Conservation (phyloP, 192 early-diverging fungal genomes). For the Coemansia sp. region DNA sequence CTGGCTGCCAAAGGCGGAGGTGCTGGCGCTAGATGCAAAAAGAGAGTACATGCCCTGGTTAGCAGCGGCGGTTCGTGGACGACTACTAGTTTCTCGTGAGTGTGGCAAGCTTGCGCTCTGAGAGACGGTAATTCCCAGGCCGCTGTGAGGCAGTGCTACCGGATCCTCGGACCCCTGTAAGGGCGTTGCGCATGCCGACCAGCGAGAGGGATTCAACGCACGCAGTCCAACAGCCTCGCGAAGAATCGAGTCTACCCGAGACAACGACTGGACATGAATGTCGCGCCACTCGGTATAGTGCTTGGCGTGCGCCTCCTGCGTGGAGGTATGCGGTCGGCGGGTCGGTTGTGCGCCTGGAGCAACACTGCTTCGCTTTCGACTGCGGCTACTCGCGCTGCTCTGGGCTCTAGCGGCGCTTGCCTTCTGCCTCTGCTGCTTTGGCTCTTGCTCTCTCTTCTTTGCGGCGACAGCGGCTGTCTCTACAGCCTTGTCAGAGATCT, state of each 20-base stretch:
- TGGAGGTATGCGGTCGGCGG: conserved; percentile 27
- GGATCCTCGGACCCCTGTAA: conserved; percentile 3
- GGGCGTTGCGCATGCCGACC: conserved; percentile 18
- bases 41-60: conserved; percentile 10
- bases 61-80: background rate
- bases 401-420: background rate
- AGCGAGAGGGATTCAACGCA: conserved; percentile 2
- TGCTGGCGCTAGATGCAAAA: background rate
- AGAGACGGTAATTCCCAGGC: conserved; percentile 36
- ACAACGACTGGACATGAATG: conserved; percentile 54
- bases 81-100: conserved; percentile 3
- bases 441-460: background rate
- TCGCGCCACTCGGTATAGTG: conserved; percentile 44
- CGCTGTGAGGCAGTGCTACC: conserved; percentile 6
- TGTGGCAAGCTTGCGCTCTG: background rate
- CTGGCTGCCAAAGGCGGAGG: conserved; percentile 5
- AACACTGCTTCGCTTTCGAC: conserved; percentile 1
- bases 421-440: background rate
- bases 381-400: conserved; percentile 6
- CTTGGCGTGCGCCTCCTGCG: conserved; percentile 17
- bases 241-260: conserved; percentile 51
- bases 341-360: background rate
- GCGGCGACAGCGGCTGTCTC: background rate
- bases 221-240: conserved; percentile 51
- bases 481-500: background rate